phyloP scores from a whole-genome alignment of 23 red algal genomes.

The Gracilaria gracilis region DNA sequence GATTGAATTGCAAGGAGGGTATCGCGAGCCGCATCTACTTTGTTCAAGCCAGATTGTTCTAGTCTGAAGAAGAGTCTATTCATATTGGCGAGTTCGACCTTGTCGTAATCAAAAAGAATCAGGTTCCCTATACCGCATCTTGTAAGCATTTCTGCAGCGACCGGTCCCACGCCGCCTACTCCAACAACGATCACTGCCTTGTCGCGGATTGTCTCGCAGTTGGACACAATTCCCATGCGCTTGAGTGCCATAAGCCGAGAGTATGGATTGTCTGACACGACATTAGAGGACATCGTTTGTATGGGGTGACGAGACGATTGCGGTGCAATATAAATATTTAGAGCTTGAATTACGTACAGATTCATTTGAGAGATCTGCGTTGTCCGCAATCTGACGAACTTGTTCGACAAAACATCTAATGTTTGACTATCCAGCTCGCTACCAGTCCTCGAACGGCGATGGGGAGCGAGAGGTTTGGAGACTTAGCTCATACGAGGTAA shows the following conservation, averaged over 20 bases:
- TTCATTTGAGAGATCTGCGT: not conserved
- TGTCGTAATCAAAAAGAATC: constrained; percentile 91
- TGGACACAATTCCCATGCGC: constrained; percentile 87
- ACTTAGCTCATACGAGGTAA: not conserved
- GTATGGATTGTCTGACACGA: constrained; percentile 85
- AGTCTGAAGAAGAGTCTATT: constrained; percentile 93
- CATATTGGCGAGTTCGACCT: constrained; percentile 91
- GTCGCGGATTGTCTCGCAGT: constrained; percentile 82
- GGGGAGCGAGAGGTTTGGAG: not conserved
- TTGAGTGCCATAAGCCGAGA: constrained; percentile 92
- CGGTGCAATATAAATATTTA: not conserved
- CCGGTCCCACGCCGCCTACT: constrained; percentile 86
- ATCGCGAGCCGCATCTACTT: constrained; percentile 78
- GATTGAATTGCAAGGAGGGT: constrained; percentile 82
- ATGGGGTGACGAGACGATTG: constrained; percentile 15
- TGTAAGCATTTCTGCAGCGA: constrained; percentile 95
- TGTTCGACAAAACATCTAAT: not conserved
- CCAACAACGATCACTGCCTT: constrained; percentile 76
- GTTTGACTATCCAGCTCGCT: not conserved
- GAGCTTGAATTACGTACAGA: not conserved
- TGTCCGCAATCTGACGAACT: not conserved
- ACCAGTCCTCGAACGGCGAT: not conserved
- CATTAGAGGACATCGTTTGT: constrained; percentile 61
- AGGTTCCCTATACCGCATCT: constrained; percentile 93
- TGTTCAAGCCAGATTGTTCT: constrained; percentile 72